Percentiles rank a stretch among this genome's conserved stretches.
phyloP scores from a whole-genome alignment of 352 stramenopile genomes.

The Globisporangium cylindrosporum region DNA sequence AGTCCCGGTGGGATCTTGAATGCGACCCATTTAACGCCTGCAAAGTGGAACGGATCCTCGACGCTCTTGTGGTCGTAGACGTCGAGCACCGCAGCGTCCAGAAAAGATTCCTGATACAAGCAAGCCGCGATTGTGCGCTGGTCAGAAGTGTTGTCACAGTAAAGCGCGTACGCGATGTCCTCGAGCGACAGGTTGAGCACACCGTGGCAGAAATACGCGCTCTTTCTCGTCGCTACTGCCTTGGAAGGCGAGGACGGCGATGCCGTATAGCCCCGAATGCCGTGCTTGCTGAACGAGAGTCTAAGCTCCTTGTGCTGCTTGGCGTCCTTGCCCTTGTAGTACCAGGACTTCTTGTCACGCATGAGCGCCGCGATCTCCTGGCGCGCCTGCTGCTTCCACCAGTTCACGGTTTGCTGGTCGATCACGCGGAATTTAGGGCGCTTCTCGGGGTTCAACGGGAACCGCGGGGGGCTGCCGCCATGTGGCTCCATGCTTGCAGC shows the following conservation, averaged over 20 bases:
- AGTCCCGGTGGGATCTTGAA: slow-evolving; percentile 27
- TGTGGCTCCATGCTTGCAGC: neutral
- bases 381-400: slow-evolving; percentile 3
- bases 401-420: neutral
- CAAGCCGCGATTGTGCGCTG: slow-evolving; percentile 32
- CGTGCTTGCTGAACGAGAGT: slow-evolving; percentile 32
- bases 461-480: neutral
- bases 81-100: slow-evolving; percentile 45
- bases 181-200: slow-evolving; percentile 34
- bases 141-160: slow-evolving; percentile 31
- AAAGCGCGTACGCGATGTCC: slow-evolving; percentile 34
- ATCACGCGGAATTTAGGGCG: neutral
- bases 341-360: slow-evolving; percentile 36
- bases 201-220: slow-evolving; percentile 25
- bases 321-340: slow-evolving; percentile 26
- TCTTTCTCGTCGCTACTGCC: neutral
- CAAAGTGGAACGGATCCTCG: slow-evolving; percentile 43
- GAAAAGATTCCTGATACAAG: slow-evolving; percentile 43
- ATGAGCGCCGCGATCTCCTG: slow-evolving; percentile 30
- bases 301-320: slow-evolving; percentile 22
- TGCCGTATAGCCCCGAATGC: slow-evolving; percentile 10
- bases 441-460: neutral
- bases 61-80: slow-evolving; percentile 24
- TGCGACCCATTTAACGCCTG: slow-evolving; percentile 43
- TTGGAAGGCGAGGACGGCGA: neutral